phyloP scores from a whole-genome alignment of 2,329 filamentous ascomycete genomes.

The Fusarium torreyae region DNA sequence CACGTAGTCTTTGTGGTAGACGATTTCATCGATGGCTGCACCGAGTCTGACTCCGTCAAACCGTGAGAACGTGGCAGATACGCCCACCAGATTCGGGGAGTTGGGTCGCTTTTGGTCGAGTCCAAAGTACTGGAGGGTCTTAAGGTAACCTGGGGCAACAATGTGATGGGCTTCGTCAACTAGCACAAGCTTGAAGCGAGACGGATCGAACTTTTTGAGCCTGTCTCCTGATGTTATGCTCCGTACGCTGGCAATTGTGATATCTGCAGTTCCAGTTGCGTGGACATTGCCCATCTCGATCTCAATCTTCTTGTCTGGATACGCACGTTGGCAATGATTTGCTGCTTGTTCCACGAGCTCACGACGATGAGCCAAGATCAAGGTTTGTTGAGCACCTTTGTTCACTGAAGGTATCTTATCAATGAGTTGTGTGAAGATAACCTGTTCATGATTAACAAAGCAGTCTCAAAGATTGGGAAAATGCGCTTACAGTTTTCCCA shows the following conservation, averaged over 20 bases:
- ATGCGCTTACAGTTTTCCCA: constrained; percentile 81
- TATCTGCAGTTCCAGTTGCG: constrained; percentile 87
- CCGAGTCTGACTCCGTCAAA: constrained; percentile 89
- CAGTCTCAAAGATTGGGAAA: neutral
- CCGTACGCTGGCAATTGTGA: constrained; percentile 91
- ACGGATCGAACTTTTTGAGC: constrained; percentile 85
- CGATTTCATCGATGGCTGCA: constrained; percentile 91
- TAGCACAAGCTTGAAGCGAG: constrained; percentile 87
- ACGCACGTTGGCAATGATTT: constrained; percentile 83
- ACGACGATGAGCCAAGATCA: constrained; percentile 92
- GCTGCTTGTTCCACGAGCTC: constrained; percentile 97
- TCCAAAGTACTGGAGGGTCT: constrained; percentile 83
- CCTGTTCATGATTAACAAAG: constrained; percentile 62
- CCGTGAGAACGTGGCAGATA: constrained; percentile 84
- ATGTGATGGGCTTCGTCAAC: constrained; percentile 99
- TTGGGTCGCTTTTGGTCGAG: constrained; percentile 65
- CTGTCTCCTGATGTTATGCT: constrained; percentile 85
- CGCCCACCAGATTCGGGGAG: constrained; percentile 82
- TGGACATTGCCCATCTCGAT: constrained; percentile 90
- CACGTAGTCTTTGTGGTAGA: constrained; percentile 86
- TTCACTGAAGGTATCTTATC: constrained; percentile 74
- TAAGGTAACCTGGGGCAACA: constrained; percentile 85
- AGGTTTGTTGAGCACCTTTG: constrained; percentile 75
- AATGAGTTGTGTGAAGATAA: constrained; percentile 97
- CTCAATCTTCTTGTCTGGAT: constrained; percentile 85